Evolutionary conservation across 306 rosid genomes (phyloP), one percentile per base, ranked within the genome.

Genomic region (Begonia masoniana): DNA sequence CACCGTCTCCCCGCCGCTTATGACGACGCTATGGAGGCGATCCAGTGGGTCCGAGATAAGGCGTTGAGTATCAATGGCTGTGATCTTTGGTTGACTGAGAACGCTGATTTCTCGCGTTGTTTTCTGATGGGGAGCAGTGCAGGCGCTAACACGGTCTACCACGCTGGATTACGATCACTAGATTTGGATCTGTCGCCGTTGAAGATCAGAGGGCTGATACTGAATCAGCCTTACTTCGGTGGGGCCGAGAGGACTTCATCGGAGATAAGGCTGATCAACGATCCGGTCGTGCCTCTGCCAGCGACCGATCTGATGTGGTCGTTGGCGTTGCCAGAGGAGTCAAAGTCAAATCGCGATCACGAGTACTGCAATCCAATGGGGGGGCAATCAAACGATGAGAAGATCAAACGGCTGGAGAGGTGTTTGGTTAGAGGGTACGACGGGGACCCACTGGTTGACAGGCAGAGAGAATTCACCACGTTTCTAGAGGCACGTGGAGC

Each of bases 1-100:
- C 78, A 88, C 63, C 95, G 88, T 9, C 97, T 88, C 52, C 97
- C 95, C 0, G 80, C 95, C 0, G 95, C 97, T 4, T 88, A 82
- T 64, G 71, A 82, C 10, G 93, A 88, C 69, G 93, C 93, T 21
- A 31, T 59, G 5, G 80, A 80, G 0, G 76, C 93, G 11, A 43
- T 88, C 56, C 6, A 15, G 3, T 84, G 93, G 95, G 8, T 54
- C 52, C 52, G 58, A 4, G 1, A 50, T 57, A 81, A 76, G 21
- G 87, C 82, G 8, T 15, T 3, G 8, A 2, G 56, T 11, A 51
- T 51, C 15, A 12, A 19, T 43, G 53, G 52, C 41, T 49, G 75
- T 7, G 91, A 87, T 10, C 62, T 79, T 0, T 87, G 96, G 96
- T 17, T 88, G 35, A 60, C 56, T 2, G 68, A 61, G 5, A 58